Evolutionary conservation across 768 basidiomycete species (phyloP).

Genomic region (Tephrocybe sp.): DNA sequence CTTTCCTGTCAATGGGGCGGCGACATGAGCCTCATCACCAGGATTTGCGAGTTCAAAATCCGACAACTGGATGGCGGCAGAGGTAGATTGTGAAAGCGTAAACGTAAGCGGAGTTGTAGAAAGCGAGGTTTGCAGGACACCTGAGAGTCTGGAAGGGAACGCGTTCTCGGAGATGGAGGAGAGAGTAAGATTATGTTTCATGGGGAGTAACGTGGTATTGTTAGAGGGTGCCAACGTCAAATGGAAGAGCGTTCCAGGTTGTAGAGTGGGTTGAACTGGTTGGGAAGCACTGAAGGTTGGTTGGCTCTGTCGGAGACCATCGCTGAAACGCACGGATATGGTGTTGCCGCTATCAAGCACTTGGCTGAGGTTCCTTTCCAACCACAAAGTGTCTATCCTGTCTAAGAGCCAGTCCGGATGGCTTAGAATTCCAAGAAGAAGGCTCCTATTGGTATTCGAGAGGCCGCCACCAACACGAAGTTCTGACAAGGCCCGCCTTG

Average conservation of each 20-base stretch:
- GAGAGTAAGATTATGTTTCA: conserved; percentile 31
- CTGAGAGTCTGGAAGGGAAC: conserved; percentile 34
- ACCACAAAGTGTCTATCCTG: conserved; percentile 34
- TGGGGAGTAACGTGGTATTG: neutral
- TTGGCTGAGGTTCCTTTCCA: conserved; percentile 28
- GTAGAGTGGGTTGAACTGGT: conserved; percentile 15
- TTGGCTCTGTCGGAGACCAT: neutral
- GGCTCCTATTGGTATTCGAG: conserved; percentile 29
- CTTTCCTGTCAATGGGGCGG: conserved; percentile 35
- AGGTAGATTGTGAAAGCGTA: conserved; percentile 30
- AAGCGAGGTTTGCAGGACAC: conserved; percentile 32
- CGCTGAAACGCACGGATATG: neutral
- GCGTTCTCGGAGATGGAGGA: conserved; percentile 32
- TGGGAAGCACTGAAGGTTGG: neutral
- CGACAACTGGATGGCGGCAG: conserved; percentile 23
- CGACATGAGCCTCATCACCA: conserved; percentile 28
- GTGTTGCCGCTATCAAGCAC: conserved; percentile 20
- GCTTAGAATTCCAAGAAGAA: conserved; percentile 30
- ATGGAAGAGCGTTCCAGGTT: conserved; percentile 36
- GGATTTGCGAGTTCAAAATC: conserved; percentile 34
- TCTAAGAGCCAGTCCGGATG: conserved; percentile 30
- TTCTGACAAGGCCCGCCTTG: conserved; percentile 77
- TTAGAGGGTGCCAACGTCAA: conserved; percentile 23
- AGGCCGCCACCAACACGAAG: conserved; percentile 72
- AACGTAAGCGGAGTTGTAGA: conserved; percentile 27